These are phyloP conservation scores for Fusarium sp. DNA, from an alignment of 2,329 filamentous ascomycete species.

Conservation along the genomic window DNA sequence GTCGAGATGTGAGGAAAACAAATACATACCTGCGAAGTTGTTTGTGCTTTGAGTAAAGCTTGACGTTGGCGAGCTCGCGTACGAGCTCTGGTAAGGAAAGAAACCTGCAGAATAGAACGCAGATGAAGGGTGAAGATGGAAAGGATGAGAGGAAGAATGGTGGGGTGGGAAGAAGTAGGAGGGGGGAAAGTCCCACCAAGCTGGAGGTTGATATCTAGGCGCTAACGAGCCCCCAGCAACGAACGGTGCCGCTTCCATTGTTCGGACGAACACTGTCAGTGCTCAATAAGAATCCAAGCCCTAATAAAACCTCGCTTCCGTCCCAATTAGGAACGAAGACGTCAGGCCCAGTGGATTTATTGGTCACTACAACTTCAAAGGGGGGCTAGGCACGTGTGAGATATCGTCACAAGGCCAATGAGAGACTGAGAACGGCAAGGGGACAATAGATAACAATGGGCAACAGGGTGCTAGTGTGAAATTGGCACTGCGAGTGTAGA, in stretches of 20 bases:
- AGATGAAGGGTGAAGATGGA: background rate
- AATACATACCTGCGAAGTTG: background rate
- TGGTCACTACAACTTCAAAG: background rate
- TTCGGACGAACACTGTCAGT: slow-evolving; percentile 3
- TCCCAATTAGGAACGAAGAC: background rate
- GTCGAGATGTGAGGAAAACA: background rate
- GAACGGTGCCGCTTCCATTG: background rate
- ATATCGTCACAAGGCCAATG: background rate
- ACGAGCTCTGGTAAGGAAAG: background rate
- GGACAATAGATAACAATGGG: background rate
- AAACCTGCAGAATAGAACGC: background rate
- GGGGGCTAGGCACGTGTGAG: background rate
- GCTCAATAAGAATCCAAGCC: background rate
- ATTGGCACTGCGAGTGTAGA: background rate
- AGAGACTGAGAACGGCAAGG: background rate
- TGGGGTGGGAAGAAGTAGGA: slow-evolving; percentile 1
- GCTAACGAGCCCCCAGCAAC: background rate
- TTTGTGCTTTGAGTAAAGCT: background rate
- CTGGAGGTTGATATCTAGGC: slow-evolving; percentile 12
- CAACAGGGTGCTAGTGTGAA: background rate
- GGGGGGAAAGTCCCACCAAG: background rate
- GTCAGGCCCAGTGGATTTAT: background rate
- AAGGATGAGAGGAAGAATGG: background rate
- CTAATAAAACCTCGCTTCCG: no score
- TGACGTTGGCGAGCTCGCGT: background rate